Conservation (phyloP, 768 basidiomycete species). For the Austroboletus eburneus region DNA sequence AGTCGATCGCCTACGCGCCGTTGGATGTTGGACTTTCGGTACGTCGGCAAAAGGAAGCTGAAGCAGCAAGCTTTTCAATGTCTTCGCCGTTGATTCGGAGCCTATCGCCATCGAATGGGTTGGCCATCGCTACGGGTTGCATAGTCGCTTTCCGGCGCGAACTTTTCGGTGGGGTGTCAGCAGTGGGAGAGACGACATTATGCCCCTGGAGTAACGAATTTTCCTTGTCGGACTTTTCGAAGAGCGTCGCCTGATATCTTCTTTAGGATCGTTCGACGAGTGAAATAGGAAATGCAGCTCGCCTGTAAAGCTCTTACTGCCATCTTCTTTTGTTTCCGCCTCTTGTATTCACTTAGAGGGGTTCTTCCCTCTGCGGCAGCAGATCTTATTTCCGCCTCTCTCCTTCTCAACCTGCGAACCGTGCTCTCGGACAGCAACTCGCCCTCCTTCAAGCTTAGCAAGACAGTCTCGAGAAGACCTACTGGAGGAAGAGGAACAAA, state of each 20-base stretch:
- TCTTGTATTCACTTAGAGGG: constrained; percentile 21
- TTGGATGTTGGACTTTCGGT: not conserved
- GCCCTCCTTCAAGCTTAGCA: constrained; percentile 23
- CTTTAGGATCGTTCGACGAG: not conserved
- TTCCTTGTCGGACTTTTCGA: not conserved
- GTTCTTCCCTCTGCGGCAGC: constrained; percentile 21
- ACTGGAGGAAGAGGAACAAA: constrained; percentile 20
- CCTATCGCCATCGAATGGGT: not conserved
- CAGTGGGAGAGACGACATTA: not conserved
- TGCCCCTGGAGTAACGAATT: not conserved
- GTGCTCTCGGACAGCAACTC: constrained; percentile 24
- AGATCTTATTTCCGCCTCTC: constrained; percentile 16
- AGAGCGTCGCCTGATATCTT: not conserved
- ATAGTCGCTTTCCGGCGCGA: not conserved
- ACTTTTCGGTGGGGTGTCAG: not conserved
- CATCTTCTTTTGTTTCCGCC: constrained; percentile 17
- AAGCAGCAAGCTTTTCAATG: constrained; percentile 13
- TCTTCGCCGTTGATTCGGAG: constrained; percentile 11
- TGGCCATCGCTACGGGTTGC: not conserved
- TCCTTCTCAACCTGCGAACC: constrained; percentile 21
- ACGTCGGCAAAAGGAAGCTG: constrained; percentile 2
- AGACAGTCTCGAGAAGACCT: constrained; percentile 17
- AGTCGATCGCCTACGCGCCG: not conserved
- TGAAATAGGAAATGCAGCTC: not conserved
- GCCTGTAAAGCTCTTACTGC: constrained; percentile 8